Evolutionary conservation across 768 basidiomycete genomes (phyloP), one percentile per base, ranked within the genome.

Genomic region (Gautieria morchelliformis): DNA sequence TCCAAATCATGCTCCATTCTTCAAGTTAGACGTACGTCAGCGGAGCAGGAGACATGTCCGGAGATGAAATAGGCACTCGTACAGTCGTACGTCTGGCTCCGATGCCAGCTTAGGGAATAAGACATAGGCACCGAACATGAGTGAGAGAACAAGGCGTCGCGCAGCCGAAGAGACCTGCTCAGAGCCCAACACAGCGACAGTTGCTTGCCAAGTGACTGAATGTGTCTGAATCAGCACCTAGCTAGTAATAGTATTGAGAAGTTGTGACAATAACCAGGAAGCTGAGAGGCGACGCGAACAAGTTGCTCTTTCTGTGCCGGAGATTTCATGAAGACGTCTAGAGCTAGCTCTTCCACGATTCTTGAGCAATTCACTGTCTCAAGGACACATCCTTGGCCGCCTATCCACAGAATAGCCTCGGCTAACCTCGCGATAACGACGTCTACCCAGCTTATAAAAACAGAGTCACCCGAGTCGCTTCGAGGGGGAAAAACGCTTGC

Each of bases 381-480:
- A 12, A 22, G 52, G 42, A 52, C 58, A 40, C 65, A 53, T 9
- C 69, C 68, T 57, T 30, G 45, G 5, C 65, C 63, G 8, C 71
- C 69, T 51, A 76, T 47, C n/a, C 61, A 52, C 33, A 71, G 61
- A 20, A 64, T 61, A 12, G 68, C 67, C 50, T 76, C 71, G 33
- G 77, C 74, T 6, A 89, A 64, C 61, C 74, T 80, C 10, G 76
- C 76, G 22, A 89, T 64, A 7, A 87, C 56, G 49, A 77, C 69
- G 58, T 89, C 86, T 10, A 80, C 80, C 82, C 84, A 88, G 52
- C 83, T 69, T n/a, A 78, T 59, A 12, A 73, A 65, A 67, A 56
- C n/a, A 68, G 44, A 35, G 65, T 50, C 35, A 67, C 48, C n/a
- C 57, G 60, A 27, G 27, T 27, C 5, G 27, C 27, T 12, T 60